Base-by-base conservation (phyloP, 768 basidiomycete genomes). In the Lactifluus subvellereus region DNA sequence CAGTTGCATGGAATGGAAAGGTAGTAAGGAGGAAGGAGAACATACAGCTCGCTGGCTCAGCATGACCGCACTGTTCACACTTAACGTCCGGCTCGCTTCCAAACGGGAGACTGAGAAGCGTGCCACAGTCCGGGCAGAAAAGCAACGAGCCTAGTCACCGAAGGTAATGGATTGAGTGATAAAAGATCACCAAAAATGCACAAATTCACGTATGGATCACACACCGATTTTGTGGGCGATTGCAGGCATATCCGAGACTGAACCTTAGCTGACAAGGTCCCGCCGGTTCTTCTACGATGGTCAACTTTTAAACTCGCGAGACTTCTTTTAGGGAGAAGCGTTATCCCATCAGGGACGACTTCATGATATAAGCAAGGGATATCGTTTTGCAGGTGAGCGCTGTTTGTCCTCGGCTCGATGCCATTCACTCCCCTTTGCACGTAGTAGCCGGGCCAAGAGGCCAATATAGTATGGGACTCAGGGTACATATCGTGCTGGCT, bases 101-200 rank as follows among this genome's bases (percentile, higher is more conserved):
- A 68, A 77, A 77, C 0, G 97, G 97, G 22, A 94, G 75, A 66
- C 87, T 84, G 14, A 98, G 85, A 42, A 99, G 78, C 1, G 92
- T 96, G 14, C 94, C 94, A 68, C 97, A 99, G 62, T 85, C 80
- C 1, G 93, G 92, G 76, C 97, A 99, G 76, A 99, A 98, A 45
- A 98, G 78, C 30, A 98, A 79, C 1, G 94, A 95, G 57, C 96
- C 97, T 89, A 20, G 16, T 69, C 13, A 13, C 16, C 14, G 22
- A 35, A 14, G 16, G 16, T 43, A 16, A 18, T 43, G 16, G 18
- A 43, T 52, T 49, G 13, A n/a, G 11, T 43, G 43, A 3, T 32
- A 35, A 27, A 27, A 4, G 5, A 22, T 57, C 5, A 55, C 27
- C 22, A 27, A 47, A 61, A 13, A 11, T 10, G 33, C 35, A 14